A percentile compares a stretch with the other conserved stretches of the same genome.
Conservation (phyloP, 2,329 filamentous ascomycete genomes). For the Hirsutella thompsonii region DNA sequence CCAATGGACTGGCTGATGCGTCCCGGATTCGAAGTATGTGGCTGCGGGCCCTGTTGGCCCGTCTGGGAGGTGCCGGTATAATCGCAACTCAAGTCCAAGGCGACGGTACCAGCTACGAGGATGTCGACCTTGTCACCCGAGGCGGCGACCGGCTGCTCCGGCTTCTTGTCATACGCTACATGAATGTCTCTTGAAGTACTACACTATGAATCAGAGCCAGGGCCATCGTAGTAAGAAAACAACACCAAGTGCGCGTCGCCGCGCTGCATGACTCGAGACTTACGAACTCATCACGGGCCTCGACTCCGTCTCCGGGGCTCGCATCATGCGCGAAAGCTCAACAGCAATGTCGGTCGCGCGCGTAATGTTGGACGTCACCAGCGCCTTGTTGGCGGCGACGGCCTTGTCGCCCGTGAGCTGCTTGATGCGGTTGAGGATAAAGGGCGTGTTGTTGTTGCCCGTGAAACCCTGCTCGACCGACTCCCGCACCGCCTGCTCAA, state of each 20-base stretch:
- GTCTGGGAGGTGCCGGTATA: constrained; percentile 27
- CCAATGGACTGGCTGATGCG: constrained; percentile 72
- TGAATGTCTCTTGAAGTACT: constrained; percentile 12
- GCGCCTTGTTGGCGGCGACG: constrained; percentile 58
- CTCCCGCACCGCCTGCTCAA: constrained; percentile 54
- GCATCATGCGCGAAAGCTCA: constrained; percentile 32
- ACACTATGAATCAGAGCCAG: constrained; percentile 11
- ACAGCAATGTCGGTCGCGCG: constrained; percentile 41
- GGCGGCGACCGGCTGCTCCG: background rate
- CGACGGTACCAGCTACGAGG: constrained; percentile 83
- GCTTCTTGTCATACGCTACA: constrained; percentile 2
- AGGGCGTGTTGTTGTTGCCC: constrained; percentile 75
- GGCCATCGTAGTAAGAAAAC: too few relatives aligned
- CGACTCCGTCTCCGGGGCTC: constrained; percentile 17
- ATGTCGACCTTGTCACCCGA: constrained; percentile 40
- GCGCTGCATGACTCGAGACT: too few relatives aligned
- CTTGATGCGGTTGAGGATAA: constrained; percentile 65
- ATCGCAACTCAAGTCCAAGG: constrained; percentile 79
- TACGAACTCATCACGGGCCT: constrained; percentile 20
- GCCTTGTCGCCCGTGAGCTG: constrained; percentile 62
- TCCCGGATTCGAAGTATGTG: constrained; percentile 78
- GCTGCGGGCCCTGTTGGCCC: constrained; percentile 27
- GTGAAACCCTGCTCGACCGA: constrained; percentile 50
- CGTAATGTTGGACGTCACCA: constrained; percentile 40
- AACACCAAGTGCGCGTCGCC: too few relatives aligned